These are phyloP conservation scores for Amphirosellinia nigrospora DNA, from an alignment of 495 filamentous ascomycete genomes.

Conservation along the genomic window DNA sequence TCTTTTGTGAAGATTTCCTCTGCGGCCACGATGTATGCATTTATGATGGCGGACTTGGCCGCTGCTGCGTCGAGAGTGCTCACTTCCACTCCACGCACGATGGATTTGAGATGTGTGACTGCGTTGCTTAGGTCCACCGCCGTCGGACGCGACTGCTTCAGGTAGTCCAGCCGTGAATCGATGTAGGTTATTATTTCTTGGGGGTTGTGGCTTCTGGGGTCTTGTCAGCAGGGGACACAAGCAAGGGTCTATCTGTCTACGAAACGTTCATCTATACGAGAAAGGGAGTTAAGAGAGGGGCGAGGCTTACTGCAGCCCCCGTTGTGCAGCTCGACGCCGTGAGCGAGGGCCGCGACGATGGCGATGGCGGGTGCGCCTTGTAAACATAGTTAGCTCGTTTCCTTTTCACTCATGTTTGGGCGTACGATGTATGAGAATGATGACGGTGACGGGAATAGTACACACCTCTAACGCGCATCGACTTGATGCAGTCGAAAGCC, in stretches of 20 bases:
- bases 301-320: constrained; percentile 52
- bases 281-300: background rate
- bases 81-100: constrained; percentile 51
- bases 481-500: constrained; percentile 89
- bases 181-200: constrained; percentile 72
- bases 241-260: background rate
- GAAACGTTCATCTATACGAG: background rate
- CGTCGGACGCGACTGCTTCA: constrained; percentile 86
- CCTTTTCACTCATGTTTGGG: background rate
- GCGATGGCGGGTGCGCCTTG: constrained; percentile 90
- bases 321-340: constrained; percentile 75
- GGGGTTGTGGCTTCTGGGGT: constrained; percentile 43
- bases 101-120: constrained; percentile 72
- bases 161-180: constrained; percentile 75
- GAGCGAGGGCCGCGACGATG: constrained; percentile 88
- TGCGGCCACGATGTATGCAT: constrained; percentile 75
- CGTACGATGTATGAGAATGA: background rate
- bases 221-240: background rate
- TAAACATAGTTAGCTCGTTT: background rate
- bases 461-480: constrained; percentile 84
- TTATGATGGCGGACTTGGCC: constrained; percentile 54
- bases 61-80: constrained; percentile 39
- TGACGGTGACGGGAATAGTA: background rate
- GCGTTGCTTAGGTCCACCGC: constrained; percentile 95
- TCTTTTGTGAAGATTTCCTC: constrained; percentile 90